Conservation (phyloP, 1,284 basidiomycete genomes). For the Heterobasidion irregulare region DNA sequence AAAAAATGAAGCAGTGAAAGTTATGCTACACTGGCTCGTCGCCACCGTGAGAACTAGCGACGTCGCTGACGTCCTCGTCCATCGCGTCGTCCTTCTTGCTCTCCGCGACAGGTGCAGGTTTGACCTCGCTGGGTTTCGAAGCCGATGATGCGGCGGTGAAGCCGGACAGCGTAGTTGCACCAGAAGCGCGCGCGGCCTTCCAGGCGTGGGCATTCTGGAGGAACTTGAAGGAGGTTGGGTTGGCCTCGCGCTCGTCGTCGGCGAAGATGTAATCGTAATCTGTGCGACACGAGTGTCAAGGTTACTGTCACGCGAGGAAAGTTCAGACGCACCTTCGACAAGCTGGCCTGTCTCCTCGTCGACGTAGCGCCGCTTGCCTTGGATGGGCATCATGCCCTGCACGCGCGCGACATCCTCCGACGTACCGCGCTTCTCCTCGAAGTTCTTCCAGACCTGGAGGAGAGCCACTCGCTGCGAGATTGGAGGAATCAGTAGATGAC, state of each 20-base stretch:
- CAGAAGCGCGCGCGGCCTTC: constrained; percentile 25
- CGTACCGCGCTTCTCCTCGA: constrained; percentile 75
- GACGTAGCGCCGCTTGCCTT: constrained; percentile 79
- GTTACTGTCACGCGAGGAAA: neutral
- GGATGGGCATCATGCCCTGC: constrained; percentile 84
- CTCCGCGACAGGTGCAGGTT: neutral
- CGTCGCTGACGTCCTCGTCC: constrained; percentile 21
- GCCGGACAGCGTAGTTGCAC: constrained; percentile 14
- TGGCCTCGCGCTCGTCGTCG: constrained; percentile 89
- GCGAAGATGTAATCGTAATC: constrained; percentile 94
- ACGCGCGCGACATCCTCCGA: constrained; percentile 67
- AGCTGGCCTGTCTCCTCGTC: constrained; percentile 79
- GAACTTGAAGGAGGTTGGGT: constrained; percentile 90
- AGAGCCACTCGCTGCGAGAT: constrained; percentile 69
- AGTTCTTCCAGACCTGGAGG: constrained; percentile 89
- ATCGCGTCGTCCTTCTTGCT: constrained; percentile 5
- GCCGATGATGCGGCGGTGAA: constrained; percentile 9
- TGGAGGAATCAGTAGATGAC: neutral
- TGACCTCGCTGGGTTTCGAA: constrained; percentile 5
- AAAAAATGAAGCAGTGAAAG: no score
- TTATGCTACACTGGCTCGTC: constrained; percentile 1
- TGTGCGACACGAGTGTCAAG: no score
- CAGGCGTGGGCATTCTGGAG: constrained; percentile 90
- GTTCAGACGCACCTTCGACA: constrained; percentile 64
- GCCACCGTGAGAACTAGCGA: constrained; percentile 26